Evolutionary conservation across 257 asterid genomes (phyloP).

Genomic region (Gentiana straminea): DNA sequence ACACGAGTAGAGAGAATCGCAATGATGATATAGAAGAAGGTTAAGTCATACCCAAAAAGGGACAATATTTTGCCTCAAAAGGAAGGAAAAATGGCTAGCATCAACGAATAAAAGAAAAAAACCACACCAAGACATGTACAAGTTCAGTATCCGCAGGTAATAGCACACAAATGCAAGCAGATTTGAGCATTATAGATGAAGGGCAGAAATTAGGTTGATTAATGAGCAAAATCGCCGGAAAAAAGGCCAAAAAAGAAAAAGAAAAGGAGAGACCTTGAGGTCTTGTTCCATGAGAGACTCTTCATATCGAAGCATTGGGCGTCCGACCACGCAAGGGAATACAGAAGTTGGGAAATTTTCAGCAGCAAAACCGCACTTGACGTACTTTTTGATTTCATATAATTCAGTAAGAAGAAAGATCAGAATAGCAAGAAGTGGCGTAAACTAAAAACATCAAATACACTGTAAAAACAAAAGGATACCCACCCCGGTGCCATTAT

Average conservation of each 20-base stretch:
- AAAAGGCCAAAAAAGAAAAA: neutral
- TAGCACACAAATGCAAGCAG: no score
- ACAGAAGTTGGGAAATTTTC: slow-evolving; percentile 97
- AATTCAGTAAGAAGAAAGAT: slow-evolving; percentile 14
- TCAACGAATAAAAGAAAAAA: no score
- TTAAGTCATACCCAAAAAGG: no score
- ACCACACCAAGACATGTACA: no score
- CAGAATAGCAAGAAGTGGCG: neutral
- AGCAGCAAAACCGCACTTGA: slow-evolving; percentile 92
- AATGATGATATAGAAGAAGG: no score
- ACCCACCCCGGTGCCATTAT: slow-evolving; percentile 98
- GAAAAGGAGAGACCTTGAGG: slow-evolving; percentile 45
- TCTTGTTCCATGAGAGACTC: slow-evolving; percentile 92
- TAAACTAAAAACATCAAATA: neutral
- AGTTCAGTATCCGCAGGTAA: no score
- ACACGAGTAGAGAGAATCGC: no score
- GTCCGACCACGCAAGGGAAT: slow-evolving; percentile 92
- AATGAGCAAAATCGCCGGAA: no score
- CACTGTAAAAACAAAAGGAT: slow-evolving; percentile 9
- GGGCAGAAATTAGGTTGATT: no score
- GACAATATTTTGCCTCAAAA: no score
- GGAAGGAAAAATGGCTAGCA: no score
- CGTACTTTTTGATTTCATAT: slow-evolving; percentile 48
- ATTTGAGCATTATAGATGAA: no score
- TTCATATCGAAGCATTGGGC: slow-evolving; percentile 95